Conservation (phyloP, 768 basidiomycete species). For the Dentipellis fragilis region DNA sequence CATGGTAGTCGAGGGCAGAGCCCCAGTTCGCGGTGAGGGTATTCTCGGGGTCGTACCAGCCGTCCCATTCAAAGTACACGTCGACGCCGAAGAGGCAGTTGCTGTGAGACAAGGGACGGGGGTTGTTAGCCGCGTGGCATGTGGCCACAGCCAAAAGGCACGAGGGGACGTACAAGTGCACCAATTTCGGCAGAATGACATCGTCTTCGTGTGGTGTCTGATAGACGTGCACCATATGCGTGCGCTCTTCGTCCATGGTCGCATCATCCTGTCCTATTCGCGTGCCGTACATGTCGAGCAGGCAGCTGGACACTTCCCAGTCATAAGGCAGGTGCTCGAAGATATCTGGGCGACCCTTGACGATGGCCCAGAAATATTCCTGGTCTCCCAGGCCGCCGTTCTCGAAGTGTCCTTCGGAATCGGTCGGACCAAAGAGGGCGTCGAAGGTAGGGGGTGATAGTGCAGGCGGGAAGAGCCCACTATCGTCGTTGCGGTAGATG, state of each 20-base stretch:
- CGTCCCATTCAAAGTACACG: slow-evolving; percentile 34
- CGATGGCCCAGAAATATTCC: slow-evolving; percentile 46
- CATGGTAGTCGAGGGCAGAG: slow-evolving; percentile 33
- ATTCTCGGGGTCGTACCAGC: slow-evolving; percentile 34
- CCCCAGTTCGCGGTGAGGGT: slow-evolving; percentile 32
- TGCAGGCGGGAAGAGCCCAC: slow-evolving; percentile 19
- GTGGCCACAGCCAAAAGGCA: background rate
- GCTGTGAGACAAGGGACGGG: slow-evolving; percentile 14
- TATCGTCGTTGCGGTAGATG: slow-evolving; percentile 23
- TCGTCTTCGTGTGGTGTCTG: slow-evolving; percentile 33
- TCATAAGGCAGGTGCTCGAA: slow-evolving; percentile 34
- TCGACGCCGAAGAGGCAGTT: slow-evolving; percentile 35
- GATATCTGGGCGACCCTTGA: slow-evolving; percentile 30
- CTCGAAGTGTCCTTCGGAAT: slow-evolving; percentile 26
- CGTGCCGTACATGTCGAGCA: slow-evolving; percentile 35
- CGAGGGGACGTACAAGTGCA: slow-evolving; percentile 35
- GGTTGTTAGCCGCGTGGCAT: slow-evolving; percentile 4
- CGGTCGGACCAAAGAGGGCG: slow-evolving; percentile 33
- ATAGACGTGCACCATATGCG: slow-evolving; percentile 23
- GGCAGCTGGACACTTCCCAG: slow-evolving; percentile 40
- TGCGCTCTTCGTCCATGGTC: slow-evolving; percentile 26
- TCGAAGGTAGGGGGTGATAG: slow-evolving; percentile 32
- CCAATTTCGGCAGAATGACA: slow-evolving; percentile 33
- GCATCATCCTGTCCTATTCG: slow-evolving; percentile 32
- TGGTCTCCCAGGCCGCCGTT: slow-evolving; percentile 42